These are phyloP conservation scores for Cladosporium velox DNA, from an alignment of 2,329 filamentous ascomycete genomes.

Conservation along the genomic window DNA sequence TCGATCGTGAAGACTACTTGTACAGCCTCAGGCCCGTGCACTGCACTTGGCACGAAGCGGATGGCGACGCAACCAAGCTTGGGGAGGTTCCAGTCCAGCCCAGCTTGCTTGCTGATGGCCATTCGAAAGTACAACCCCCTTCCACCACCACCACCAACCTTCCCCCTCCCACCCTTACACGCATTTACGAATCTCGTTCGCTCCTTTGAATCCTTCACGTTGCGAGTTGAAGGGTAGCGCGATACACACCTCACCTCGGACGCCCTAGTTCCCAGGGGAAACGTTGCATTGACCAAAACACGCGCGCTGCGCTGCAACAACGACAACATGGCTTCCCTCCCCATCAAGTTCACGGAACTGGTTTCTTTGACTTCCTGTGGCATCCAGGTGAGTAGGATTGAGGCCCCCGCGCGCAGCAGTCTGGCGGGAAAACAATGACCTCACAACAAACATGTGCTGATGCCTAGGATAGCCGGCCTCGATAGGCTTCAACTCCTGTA, in stretches of 20 bases:
- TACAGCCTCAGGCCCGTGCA: neutral
- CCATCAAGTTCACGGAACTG: conserved; percentile 92
- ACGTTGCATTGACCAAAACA: conserved; percentile 21
- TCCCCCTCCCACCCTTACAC: conserved; percentile 22
- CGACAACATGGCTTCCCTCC: conserved; percentile 66
- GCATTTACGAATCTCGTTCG: conserved; percentile 38
- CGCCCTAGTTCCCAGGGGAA: conserved; percentile 17
- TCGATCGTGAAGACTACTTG: conserved; percentile 4
- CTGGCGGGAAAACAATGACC: conserved; percentile 1
- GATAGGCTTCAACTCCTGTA: conserved; percentile 89
- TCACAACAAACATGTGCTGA: conserved; percentile 26
- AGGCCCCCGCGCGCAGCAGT: neutral
- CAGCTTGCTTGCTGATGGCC: conserved; percentile 8
- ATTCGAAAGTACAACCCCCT: conserved; percentile 13
- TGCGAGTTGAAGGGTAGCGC: conserved; percentile 24
- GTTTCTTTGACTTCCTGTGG: conserved; percentile 62
- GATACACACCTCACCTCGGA: conserved; percentile 18
- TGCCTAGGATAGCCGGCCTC: conserved; percentile 57
- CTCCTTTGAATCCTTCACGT: conserved; percentile 31
- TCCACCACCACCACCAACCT: conserved; percentile 10
- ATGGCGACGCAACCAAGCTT: conserved; percentile 19
- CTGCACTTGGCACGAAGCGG: conserved; percentile 1
- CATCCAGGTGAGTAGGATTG: conserved; percentile 46
- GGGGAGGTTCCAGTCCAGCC: no score
- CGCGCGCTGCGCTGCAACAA: conserved; percentile 29